Evolutionary conservation across 768 basidiomycete species (phyloP), one percentile per base, ranked within the genome.

Genomic region (Trametes cubensis): DNA sequence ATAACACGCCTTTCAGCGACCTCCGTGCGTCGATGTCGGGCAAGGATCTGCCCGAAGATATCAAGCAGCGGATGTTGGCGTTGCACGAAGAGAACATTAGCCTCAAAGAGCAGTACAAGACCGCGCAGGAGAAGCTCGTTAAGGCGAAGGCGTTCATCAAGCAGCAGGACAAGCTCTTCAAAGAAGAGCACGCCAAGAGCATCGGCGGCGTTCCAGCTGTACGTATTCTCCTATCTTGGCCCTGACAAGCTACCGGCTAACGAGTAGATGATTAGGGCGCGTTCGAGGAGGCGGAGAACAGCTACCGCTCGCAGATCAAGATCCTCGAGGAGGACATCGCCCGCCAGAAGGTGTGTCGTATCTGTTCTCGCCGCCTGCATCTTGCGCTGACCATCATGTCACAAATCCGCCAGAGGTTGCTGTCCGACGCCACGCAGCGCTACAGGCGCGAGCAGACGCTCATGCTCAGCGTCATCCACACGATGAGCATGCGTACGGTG

Each of bases 81-180:
- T 74, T 95, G 63, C 91, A 95, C 69, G 89, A 91, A 71, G 90
- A 93, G 60, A 91, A 88, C 67, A 73, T 88, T 39, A 79, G 78
- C 52, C 73, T 91, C 58, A 89, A 89, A 66, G 89, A 90, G 70
- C 83, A 89, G 50, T 74, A 83, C 60, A 92, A 88, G 78, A 86
- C 84, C 1, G 72, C 81, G 0, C 83, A 86, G 59, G 90, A 92
- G 63, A 94, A 94, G 72, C 79, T 98, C 45, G 72, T 78, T 62
- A 94, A 94, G 72, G 93, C 94, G 5, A 88, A 86, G 68, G 79
- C 82, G 92, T 95, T 96, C 74, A 94, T 98, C 78, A 94, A 93
- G 72, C 82, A 87, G 34, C 95, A 96, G 73, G 94, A 97, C 76
- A 90, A 90, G 65, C 79, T 94, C 28, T 89, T 95, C 76, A 90